phyloP scores from a whole-genome alignment of 768 basidiomycete species.

The Exidia glandulosa region DNA sequence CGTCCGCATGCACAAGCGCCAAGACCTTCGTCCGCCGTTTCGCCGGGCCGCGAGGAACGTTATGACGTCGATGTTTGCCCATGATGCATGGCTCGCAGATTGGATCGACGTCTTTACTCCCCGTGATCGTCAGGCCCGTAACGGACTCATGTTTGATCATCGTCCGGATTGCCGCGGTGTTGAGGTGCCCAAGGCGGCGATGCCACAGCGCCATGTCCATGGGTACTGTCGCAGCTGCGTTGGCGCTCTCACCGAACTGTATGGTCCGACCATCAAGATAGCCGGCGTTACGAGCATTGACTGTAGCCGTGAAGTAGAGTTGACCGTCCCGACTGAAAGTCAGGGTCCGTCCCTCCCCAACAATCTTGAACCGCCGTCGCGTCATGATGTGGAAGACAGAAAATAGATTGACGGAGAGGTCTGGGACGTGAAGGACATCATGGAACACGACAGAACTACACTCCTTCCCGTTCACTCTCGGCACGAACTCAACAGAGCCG shows the following conservation, averaged over 20 bases:
- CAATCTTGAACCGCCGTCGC: conserved; percentile 3
- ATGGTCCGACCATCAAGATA: conserved; percentile 14
- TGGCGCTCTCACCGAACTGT: conserved; percentile 1
- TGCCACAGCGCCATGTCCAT: conserved; percentile 20
- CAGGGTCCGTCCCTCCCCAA: background rate
- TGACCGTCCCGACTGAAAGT: background rate
- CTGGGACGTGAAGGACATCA: conserved; percentile 3
- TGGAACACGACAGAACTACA: background rate
- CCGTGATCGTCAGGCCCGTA: conserved; percentile 12
- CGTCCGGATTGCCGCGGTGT: conserved; percentile 10
- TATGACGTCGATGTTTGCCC: conserved; percentile 15
- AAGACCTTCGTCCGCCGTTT: conserved; percentile 4
- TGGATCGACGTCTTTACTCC: conserved; percentile 12
- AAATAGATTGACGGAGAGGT: conserved; percentile 1
- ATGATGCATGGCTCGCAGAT: conserved; percentile 24
- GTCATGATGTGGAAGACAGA: conserved; percentile 8
- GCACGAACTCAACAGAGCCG: background rate
- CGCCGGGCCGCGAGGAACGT: conserved; percentile 5
- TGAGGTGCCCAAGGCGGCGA: conserved; percentile 19
- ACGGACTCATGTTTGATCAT: conserved; percentile 11
- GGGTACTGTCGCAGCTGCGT: conserved; percentile 11
- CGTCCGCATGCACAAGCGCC: conserved; percentile 18
- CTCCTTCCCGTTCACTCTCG: background rate
- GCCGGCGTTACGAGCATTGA: conserved; percentile 14
- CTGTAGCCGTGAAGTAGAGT: conserved; percentile 13